Percentiles rank a stretch among this genome's conserved stretches.
Conservation (phyloP, 768 basidiomycete species). For the Sistotremastrum niveocremeum region DNA sequence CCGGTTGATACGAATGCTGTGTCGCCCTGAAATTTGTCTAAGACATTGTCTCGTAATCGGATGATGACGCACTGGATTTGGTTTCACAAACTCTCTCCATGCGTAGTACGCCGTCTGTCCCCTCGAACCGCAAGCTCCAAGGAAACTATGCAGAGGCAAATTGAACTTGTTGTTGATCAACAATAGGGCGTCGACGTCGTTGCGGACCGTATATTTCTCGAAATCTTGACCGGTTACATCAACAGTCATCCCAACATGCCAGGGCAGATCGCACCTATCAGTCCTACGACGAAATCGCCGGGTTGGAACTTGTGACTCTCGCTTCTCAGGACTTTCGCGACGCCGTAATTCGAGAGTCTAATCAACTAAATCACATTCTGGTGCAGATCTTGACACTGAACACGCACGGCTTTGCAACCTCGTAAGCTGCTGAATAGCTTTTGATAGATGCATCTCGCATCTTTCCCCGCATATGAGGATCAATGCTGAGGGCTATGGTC, state of each 20-base stretch:
- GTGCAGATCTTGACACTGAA: neutral
- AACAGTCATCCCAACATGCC: too few relatives aligned
- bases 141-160: conserved; percentile 7
- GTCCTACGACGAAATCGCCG: too few relatives aligned
- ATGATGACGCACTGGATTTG: neutral
- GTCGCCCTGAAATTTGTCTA: conserved; percentile 13
- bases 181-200: conserved; percentile 6
- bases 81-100: conserved; percentile 9
- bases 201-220: conserved; percentile 1
- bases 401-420: neutral
- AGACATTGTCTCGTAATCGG: neutral
- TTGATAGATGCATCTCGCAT: conserved; percentile 5
- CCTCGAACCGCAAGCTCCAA: neutral
- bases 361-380: neutral
- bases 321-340: conserved; percentile 10
- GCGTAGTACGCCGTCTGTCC: conserved; percentile 19
- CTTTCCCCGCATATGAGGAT: conserved; percentile 15
- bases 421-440: neutral
- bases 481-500: conserved; percentile 13
- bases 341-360: conserved; percentile 8
- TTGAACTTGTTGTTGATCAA: conserved; percentile 12
- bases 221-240: too few relatives aligned
- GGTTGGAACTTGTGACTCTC: neutral
- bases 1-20: conserved; percentile 23
- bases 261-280: too few relatives aligned